These are phyloP conservation scores for Diutina neorugosa DNA, from an alignment of 1,139 yeast genomes.

Conservation along the genomic window DNA sequence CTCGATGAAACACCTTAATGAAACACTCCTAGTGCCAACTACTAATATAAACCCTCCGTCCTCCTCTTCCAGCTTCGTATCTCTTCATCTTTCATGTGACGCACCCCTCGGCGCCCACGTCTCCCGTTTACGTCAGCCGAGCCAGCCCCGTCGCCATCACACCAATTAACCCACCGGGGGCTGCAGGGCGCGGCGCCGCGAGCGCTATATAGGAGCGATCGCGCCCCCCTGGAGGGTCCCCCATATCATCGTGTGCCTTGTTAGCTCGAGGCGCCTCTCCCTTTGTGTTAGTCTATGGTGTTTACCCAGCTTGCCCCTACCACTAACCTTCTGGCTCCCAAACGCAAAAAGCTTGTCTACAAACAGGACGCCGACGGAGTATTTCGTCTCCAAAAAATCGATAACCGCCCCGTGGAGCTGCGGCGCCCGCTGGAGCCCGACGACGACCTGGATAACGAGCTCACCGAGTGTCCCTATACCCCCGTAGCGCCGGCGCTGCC, in stretches of 20 bases:
- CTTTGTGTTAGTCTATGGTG: background rate
- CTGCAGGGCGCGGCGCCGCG: background rate
- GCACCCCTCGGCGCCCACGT: background rate
- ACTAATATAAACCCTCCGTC: too few relatives aligned
- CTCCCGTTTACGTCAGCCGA: background rate
- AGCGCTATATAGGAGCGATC: background rate
- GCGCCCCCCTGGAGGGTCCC: background rate
- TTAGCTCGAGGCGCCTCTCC: background rate
- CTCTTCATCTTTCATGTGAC: background rate
- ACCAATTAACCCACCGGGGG: background rate
- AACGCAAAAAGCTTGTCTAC: slow-evolving; percentile 21
- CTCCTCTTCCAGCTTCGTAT: background rate
- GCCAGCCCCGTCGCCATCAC: background rate
- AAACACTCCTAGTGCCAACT: too few relatives aligned
- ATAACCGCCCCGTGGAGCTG: slow-evolving; percentile 7
- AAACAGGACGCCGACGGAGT: slow-evolving; percentile 33
- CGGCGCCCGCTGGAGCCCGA: slow-evolving; percentile 7
- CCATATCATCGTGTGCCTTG: background rate
- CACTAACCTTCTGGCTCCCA: background rate
- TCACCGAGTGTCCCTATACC: slow-evolving; percentile 8
- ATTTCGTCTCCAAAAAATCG: slow-evolving; percentile 23
- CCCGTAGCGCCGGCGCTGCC: background rate
- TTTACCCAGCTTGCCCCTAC: background rate
- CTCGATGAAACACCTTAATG: too few relatives aligned
- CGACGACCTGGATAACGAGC: slow-evolving; percentile 20